Base-by-base conservation (phyloP, 2,329 filamentous ascomycete species). In the Monilinia vaccinii-corymbosi region DNA sequence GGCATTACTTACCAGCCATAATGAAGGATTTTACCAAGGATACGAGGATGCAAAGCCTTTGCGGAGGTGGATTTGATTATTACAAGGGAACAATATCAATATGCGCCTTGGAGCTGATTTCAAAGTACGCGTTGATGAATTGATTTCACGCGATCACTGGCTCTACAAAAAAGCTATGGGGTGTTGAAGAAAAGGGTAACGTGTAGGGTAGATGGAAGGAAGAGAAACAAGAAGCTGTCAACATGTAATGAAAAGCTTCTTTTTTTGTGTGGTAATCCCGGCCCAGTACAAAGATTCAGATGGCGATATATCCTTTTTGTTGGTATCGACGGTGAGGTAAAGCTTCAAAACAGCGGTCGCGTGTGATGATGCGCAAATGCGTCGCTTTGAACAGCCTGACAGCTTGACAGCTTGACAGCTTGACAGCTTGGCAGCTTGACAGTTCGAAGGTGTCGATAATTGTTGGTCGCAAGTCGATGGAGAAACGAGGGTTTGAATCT, bases 1-100 rank as follows among this genome's bases (percentile, higher is more conserved):
- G 55, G 25, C 44, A 61, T 53, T 77, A 78, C 82, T 84, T 84
- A 85, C 82, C 82, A 73, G 81, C 76, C 82, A 85, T 85, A 55
- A 60, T 67, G 42, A 51, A 58, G 21, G 23, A 36, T 60, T 44
- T 46, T 50, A 58, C 63, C 63, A 65, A 64, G 34, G 59, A 65
- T 63, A 62, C 56, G 48, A 62, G 56, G 63, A 62, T 65, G 68
- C 64, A 70, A 63, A 62, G 55, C 53, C 67, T 65, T 62, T 63
- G 61, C 40, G 61, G 56, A 61, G 49, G 61, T 34, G 60, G 45
- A 60, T 21, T 14, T 45, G 38, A 44, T 44, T 42, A 66, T 68
- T 70, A 71, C 68, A 67, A 65, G 66, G 65, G 61, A 62, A 51
- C 57, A 57, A 55, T 52, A 51, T 47, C 57, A 57, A 55, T 52